Evolutionary conservation across 129 eudicot genomes (phyloP), one percentile per base, ranked within the genome.

Genomic region (Flaveria sonorensis): DNA sequence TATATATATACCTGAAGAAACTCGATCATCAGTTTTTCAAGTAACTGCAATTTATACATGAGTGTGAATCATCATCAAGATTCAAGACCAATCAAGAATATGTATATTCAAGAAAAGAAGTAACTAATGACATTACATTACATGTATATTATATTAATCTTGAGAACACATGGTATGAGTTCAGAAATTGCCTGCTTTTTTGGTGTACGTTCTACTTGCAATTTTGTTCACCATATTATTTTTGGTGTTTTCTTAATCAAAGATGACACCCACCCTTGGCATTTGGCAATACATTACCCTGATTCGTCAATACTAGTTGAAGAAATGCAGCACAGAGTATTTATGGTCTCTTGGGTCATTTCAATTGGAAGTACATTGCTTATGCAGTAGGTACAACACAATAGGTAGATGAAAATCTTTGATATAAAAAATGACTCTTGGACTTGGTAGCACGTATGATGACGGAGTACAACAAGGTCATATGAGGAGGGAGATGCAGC

Each of bases 91-190:
- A 6, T 40, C 30, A 47, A 60, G 42, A 11, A 42, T 52, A 19
- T 23, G 46, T 75, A 63, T 16, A 62, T 11, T n/a, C 10, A 16
- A 61, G 45, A 26, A 61, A 39, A 65, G 13, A 36, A 36, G 40
- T 36, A 75, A 26, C 4, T 10, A 75, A 76, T 50, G 46, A 43
- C 10, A 45, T 52, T 56, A 73, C 4, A 28, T 28, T 36, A 36
- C 40, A 75, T 67, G 45, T 79, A 71, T 82, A 47, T 82, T 71
- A 50, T 84, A 86, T 84, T 82, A 43, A 79, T 84, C 74, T 43
- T 55, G 75, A 24, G 43, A 75, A 69, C 63, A 72, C 79, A 55
- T 23, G 72, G 42, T 21, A 15, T 47, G 47, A 65, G 80, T 53
- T 77, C 36, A 32, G 28, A 82, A 74, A 28, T 79, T 70, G 77